These are phyloP conservation scores for Calonectria fujianensis DNA, from an alignment of 2,329 filamentous ascomycete genomes.

Conservation along the genomic window DNA sequence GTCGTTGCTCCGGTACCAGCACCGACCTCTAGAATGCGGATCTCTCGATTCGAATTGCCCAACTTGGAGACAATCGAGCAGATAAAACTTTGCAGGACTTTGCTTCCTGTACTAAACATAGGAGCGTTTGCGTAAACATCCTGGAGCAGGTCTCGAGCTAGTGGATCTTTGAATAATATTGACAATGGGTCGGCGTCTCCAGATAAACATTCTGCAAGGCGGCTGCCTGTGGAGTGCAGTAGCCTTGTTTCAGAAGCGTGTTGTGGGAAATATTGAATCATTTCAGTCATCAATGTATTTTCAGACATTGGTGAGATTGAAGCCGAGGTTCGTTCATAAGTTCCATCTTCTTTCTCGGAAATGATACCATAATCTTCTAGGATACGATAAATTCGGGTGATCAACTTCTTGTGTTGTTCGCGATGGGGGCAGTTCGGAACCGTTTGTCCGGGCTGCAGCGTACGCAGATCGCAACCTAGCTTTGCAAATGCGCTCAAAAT, in stretches of 20 bases:
- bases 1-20: background rate
- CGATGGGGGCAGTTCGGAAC: background rate
- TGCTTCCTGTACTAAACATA: background rate
- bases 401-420: background rate
- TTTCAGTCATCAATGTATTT: background rate
- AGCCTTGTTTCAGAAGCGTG: background rate
- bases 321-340: background rate
- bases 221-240: background rate
- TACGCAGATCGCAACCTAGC: background rate
- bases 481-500: background rate
- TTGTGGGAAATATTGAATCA: background rate
- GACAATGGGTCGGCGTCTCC: background rate
- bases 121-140: slow-evolving; percentile 2
- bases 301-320: background rate
- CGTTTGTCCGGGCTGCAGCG: background rate
- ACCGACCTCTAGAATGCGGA: background rate
- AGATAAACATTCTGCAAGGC: background rate
- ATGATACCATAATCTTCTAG: background rate
- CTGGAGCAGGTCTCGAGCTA: background rate
- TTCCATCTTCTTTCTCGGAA: background rate
- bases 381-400: background rate
- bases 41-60: background rate
- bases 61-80: background rate
- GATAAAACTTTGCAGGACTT: background rate
- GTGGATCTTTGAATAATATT: background rate